Evolutionary conservation across 306 rosid species (phyloP).

Genomic region (Lathyrus oleraceus): DNA sequence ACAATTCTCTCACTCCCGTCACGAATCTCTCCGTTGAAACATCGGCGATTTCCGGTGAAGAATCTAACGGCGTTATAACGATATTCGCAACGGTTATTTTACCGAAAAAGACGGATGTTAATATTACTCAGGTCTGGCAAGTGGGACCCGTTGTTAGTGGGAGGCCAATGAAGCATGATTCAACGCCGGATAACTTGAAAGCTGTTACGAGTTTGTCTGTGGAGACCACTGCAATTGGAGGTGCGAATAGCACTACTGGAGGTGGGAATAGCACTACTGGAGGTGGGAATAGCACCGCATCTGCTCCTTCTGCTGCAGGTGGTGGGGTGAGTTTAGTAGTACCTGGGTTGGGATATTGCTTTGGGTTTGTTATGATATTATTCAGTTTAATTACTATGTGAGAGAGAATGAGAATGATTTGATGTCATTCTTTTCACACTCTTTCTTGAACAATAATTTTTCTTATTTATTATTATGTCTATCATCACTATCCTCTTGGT

Average conservation of each 20-base stretch:
- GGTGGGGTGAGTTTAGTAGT: constrained; percentile 4
- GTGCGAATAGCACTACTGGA: background rate
- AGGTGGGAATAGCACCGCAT: background rate
- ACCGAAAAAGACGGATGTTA: constrained; percentile 34
- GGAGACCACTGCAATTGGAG: background rate
- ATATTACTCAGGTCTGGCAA: constrained; percentile 66
- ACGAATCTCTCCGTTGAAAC: constrained; percentile 41
- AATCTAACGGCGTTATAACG: constrained; percentile 7
- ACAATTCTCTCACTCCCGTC: background rate
- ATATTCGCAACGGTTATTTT: constrained; percentile 50
- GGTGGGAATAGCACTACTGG: background rate
- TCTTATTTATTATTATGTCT: background rate
- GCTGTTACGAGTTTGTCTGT: constrained; percentile 10
- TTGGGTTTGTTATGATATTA: background rate
- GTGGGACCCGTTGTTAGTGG: constrained; percentile 53
- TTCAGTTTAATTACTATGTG: background rate
- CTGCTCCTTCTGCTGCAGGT: background rate
- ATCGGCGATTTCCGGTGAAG: constrained; percentile 40
- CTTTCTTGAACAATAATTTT: constrained; percentile 22
- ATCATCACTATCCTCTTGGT: background rate
- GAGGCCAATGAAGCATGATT: background rate
- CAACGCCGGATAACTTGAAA: background rate
- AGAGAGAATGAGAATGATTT: background rate
- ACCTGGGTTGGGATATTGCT: constrained; percentile 3
- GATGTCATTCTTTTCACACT: background rate